Conservation (phyloP, 1,284 basidiomycete genomes). For the Testicularia cyperi region DNA sequence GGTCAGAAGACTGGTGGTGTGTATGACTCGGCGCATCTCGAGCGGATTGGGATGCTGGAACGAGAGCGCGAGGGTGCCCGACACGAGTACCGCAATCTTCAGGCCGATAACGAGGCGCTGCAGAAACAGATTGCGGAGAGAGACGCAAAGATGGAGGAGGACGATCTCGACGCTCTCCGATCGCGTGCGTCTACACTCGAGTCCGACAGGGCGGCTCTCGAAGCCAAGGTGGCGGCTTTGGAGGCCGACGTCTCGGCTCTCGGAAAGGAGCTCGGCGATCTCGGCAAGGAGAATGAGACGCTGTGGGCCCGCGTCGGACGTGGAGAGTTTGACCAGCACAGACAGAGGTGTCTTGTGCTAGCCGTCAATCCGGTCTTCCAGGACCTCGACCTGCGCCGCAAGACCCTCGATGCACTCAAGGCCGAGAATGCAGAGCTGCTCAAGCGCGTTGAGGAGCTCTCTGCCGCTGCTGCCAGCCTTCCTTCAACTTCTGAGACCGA, state of each 20-base stretch:
- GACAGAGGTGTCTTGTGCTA: slow-evolving; percentile 71
- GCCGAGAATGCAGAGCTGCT: slow-evolving; percentile 73
- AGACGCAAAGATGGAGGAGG: slow-evolving; percentile 11
- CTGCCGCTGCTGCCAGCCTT: too few relatives aligned
- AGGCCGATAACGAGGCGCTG: slow-evolving; percentile 6
- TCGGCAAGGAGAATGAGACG: slow-evolving; percentile 74
- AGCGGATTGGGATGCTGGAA: slow-evolving; percentile 41
- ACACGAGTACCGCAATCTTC: slow-evolving; percentile 3
- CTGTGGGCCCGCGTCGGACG: slow-evolving; percentile 66
- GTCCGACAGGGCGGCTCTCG: slow-evolving; percentile 23
- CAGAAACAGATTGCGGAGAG: slow-evolving; percentile 2
- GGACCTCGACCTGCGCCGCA: slow-evolving; percentile 72
- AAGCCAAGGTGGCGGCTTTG: slow-evolving; percentile 39
- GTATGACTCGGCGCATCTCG: slow-evolving; percentile 1
- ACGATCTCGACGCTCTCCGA: background rate
- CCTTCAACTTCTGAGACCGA: too few relatives aligned
- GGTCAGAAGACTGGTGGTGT: background rate
- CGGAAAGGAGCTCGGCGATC: slow-evolving; percentile 65
- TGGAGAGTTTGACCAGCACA: slow-evolving; percentile 74
- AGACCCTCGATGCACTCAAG: slow-evolving; percentile 70
- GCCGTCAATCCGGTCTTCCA: slow-evolving; percentile 73
- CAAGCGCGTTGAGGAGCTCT: slow-evolving; percentile 55
- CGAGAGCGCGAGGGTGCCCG: slow-evolving; percentile 23
- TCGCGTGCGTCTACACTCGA: background rate
- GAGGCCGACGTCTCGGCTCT: slow-evolving; percentile 32